A percentile compares a stretch with the other conserved stretches of the same genome.
Evolutionary conservation across 2,329 filamentous ascomycete species (phyloP).

Genomic region (Trichoderma asperellum): DNA sequence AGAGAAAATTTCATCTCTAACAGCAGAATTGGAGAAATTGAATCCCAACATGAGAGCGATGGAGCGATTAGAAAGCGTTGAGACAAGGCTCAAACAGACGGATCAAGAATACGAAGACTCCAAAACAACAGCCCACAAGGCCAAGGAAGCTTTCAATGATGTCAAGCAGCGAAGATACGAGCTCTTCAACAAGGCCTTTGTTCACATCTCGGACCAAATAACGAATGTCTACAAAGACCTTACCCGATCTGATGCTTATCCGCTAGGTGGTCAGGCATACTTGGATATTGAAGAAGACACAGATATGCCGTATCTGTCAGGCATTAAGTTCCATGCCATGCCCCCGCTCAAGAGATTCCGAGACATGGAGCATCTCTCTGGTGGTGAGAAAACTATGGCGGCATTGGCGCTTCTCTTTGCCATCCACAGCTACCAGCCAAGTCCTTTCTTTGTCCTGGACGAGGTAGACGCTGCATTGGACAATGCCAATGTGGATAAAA

Average conservation of each 20-base stretch:
- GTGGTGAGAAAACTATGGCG: conserved; percentile 98
- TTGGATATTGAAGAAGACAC: conserved; percentile 91
- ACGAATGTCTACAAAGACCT: conserved; percentile 92
- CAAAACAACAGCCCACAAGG: conserved; percentile 70
- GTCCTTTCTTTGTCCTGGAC: conserved; percentile 96
- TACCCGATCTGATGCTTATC: conserved; percentile 86
- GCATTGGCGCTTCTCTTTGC: conserved; percentile 95
- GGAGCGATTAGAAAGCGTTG: conserved; percentile 85
- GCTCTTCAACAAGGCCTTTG: conserved; percentile 93
- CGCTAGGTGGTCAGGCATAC: conserved; percentile 85
- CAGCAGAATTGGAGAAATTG: conserved; percentile 85
- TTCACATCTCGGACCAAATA: conserved; percentile 94
- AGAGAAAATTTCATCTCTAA: conserved; percentile 75
- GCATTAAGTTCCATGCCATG: conserved; percentile 99
- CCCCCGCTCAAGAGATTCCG: conserved; percentile 96
- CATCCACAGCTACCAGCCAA: conserved; percentile 93
- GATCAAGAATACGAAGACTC: conserved; percentile 90
- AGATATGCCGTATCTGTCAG: conserved; percentile 93
- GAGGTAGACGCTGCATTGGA: conserved; percentile 98
- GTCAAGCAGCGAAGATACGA: conserved; percentile 83
- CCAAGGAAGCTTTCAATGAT: conserved; percentile 81
- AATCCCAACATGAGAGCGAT: conserved; percentile 96
- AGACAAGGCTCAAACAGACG: conserved; percentile 78
- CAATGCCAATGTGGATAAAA: conserved; percentile 93
- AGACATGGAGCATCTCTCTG: conserved; percentile 97